These are phyloP conservation scores for Diplocarpon mali DNA, from an alignment of 2,329 filamentous ascomycete genomes.

Conservation along the genomic window DNA sequence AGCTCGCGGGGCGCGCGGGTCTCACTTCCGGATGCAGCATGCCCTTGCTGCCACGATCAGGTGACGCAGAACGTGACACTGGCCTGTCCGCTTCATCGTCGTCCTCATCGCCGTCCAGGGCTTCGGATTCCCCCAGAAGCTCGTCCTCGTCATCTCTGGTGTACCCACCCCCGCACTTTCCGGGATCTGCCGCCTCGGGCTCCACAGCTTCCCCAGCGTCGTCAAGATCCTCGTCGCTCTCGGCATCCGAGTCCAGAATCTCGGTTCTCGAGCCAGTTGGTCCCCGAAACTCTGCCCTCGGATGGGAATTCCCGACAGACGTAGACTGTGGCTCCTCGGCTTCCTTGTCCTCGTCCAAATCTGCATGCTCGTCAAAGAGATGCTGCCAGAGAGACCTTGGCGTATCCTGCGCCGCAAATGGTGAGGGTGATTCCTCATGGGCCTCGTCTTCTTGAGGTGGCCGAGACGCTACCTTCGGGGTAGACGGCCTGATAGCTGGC, in stretches of 20 bases:
- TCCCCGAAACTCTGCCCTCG: not conserved
- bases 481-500: not conserved
- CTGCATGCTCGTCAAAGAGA: too few relatives aligned
- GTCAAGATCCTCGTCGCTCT: conserved; percentile 12
- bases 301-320: not conserved
- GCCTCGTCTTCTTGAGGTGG: not conserved
- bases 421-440: not conserved
- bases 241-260: conserved; percentile 24
- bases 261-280: conserved; percentile 10
- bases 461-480: not conserved
- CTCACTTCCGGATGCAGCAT: not conserved
- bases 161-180: not conserved
- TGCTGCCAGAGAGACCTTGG: too few relatives aligned
- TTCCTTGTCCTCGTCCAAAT: not conserved
- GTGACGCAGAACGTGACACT: not conserved
- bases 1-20: not conserved
- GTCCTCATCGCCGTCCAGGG: too few relatives aligned
- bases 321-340: not conserved
- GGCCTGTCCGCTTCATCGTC: too few relatives aligned
- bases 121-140: too few relatives aligned
- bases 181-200: not conserved
- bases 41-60: not conserved
- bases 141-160: not conserved
- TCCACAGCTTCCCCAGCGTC: not conserved
- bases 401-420: too few relatives aligned